Base-by-base conservation (phyloP, 2,329 filamentous ascomycete genomes). In the Colletotrichum godetiae region DNA sequence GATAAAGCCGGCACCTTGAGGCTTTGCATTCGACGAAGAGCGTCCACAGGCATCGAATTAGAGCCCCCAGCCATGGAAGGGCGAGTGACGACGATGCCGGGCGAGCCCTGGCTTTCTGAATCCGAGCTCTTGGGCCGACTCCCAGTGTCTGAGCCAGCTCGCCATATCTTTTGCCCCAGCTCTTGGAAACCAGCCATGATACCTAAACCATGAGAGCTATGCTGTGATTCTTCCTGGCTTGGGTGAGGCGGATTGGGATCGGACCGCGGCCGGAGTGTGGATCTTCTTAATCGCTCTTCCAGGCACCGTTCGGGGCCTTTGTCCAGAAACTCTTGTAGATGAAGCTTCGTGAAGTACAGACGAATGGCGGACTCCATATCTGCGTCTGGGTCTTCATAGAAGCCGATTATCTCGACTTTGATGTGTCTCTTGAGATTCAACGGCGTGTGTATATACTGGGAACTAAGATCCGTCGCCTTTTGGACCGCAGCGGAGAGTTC, bases 351-450 rank as follows among this genome's bases (percentile, higher is more conserved):
- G 56, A 88, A 84, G 82, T 90, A 89, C 0, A 89, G 81, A 3
- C 88, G 82, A 4, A 89, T 83, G 0, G 83, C 84, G 1, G 81
- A 81, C 1, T 80, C 79, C 15, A 77, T 73, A 35, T 79, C 79
- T 3, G 79, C 79, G 7, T 86, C 82, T 0, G 83, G 80, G 59
- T 91, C 89, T 59, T 91, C 88, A 68, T 91, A 92, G 77, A 92
- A 92, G 0, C 90, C 90, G 61, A 88, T 86, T 10, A 89, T 77
- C 75, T 92, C 90, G 3, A 92, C 84, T 63, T 86, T 87, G 49
- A 91, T 88, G 57, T 86, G 86, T 27, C 86, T 83, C 57, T 88
- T 85, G 1, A 91, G 83, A 46, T 83, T 81, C 27, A 92, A 75
- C 0, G 86, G 83, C 52, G 84, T 86, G 64, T 88, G 87, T 0